These are phyloP conservation scores for Chaetomiaceae sp. DNA, from an alignment of 2,329 filamentous ascomycete species.

Conservation along the genomic window DNA sequence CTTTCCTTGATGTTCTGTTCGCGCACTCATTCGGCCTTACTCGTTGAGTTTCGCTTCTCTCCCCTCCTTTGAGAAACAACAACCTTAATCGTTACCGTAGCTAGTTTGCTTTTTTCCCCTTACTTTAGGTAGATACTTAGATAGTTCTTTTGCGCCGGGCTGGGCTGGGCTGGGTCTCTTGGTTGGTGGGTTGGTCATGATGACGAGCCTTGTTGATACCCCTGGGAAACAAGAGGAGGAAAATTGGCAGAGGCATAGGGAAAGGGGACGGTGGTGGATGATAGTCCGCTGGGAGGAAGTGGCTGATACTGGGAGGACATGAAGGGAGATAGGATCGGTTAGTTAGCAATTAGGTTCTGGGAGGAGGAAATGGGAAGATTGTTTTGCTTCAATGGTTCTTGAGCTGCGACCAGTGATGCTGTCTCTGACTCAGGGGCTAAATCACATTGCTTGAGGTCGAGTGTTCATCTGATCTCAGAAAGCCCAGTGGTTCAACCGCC, in stretches of 20 bases:
- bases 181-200: constrained; percentile 5
- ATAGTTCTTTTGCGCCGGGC: constrained; percentile 6
- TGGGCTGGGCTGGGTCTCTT: constrained; percentile 3
- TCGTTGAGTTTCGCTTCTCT: constrained; percentile 7
- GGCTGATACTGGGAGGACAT: not conserved
- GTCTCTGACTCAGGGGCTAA: too few relatives aligned
- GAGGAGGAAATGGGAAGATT: constrained; percentile 3
- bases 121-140: constrained; percentile 9
- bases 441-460: too few relatives aligned
- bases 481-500: too few relatives aligned
- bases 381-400: not conserved
- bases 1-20: not conserved
- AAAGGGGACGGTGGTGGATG: not conserved
- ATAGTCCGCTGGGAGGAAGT: not conserved
- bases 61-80: constrained; percentile 3
- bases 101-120: not conserved
- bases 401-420: too few relatives aligned
- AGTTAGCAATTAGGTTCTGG: not conserved
- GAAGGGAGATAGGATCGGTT: not conserved
- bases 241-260: not conserved
- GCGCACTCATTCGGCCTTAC: not conserved
- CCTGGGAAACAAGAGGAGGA: constrained; percentile 14
- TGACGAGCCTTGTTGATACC: constrained; percentile 16
- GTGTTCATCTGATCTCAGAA: too few relatives aligned
- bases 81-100: not conserved